phyloP scores from a whole-genome alignment of 83 land plant genomes.

The Picea mariana region DNA sequence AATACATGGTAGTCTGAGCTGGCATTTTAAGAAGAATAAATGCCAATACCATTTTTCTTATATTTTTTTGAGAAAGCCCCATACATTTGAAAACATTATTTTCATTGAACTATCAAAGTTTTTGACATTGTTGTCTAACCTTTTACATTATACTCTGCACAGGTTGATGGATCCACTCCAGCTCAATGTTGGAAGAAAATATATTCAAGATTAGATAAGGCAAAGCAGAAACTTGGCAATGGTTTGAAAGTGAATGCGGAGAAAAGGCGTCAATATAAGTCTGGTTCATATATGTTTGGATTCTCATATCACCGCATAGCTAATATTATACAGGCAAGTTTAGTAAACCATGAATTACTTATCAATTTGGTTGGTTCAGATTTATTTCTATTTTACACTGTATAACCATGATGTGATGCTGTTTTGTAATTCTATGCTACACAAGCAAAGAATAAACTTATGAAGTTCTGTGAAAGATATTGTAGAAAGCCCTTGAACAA shows the following conservation, averaged over 20 bases:
- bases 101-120: neutral
- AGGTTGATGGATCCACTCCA: constrained; percentile 65
- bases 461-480: neutral
- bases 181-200: constrained; percentile 61
- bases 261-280: constrained; percentile 14
- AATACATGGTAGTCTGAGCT: neutral
- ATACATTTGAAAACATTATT: neutral
- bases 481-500: neutral
- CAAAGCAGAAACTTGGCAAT: constrained; percentile 15
- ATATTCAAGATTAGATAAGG: constrained; percentile 33
- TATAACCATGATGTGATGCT: neutral
- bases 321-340: constrained; percentile 48
- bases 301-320: constrained; percentile 43
- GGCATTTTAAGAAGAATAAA: neutral
- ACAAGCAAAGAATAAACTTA: neutral
- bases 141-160: neutral
- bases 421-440: neutral
- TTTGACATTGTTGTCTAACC: neutral
- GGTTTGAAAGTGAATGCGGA: constrained; percentile 18
- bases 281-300: constrained; percentile 74
- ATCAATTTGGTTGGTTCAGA: neutral
- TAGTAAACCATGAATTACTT: neutral
- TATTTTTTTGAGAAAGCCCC: neutral
- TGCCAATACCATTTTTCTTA: neutral
- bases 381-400: neutral